phyloP scores from a whole-genome alignment of 108 stramenopile species.

The Skeletonema tropicum region DNA sequence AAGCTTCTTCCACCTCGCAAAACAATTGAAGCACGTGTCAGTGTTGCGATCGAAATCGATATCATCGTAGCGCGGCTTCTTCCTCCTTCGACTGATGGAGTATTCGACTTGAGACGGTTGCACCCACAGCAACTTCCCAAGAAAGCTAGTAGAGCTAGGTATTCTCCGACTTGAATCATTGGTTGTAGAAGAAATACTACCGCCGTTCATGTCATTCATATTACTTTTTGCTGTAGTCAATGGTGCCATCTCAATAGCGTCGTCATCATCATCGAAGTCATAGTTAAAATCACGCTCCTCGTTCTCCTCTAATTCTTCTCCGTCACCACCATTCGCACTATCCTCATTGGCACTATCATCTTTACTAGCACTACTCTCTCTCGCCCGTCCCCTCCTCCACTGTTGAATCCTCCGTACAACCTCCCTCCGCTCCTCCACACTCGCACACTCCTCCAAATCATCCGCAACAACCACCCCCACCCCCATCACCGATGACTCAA shows the following conservation, averaged over 20 bases:
- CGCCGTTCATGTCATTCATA: background rate
- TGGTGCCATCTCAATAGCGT: conserved; percentile 24
- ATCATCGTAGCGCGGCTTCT: conserved; percentile 25
- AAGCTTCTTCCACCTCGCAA: conserved; percentile 32
- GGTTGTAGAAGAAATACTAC: background rate
- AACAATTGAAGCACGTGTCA: conserved; percentile 4
- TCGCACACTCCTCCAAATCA: conserved; percentile 1
- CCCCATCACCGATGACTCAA: background rate
- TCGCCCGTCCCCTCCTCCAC: conserved; percentile 31
- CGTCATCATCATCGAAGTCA: conserved; percentile 19
- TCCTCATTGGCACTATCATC: background rate
- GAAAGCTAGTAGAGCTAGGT: background rate
- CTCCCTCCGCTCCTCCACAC: conserved; percentile 28
- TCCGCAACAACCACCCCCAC: background rate
- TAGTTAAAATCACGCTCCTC: conserved; percentile 7
- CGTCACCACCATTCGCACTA: background rate
- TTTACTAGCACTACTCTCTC: conserved; percentile 11
- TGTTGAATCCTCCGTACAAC: conserved; percentile 30
- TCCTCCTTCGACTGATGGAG: background rate
- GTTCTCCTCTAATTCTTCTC: background rate
- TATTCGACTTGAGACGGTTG: too few relatives aligned
- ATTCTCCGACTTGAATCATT: background rate
- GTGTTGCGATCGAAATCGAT: conserved; percentile 34
- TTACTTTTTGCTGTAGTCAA: background rate
- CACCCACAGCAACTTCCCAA: background rate